Conservation (phyloP, 352 stramenopile genomes). For the Phytophthora pluvialis region DNA sequence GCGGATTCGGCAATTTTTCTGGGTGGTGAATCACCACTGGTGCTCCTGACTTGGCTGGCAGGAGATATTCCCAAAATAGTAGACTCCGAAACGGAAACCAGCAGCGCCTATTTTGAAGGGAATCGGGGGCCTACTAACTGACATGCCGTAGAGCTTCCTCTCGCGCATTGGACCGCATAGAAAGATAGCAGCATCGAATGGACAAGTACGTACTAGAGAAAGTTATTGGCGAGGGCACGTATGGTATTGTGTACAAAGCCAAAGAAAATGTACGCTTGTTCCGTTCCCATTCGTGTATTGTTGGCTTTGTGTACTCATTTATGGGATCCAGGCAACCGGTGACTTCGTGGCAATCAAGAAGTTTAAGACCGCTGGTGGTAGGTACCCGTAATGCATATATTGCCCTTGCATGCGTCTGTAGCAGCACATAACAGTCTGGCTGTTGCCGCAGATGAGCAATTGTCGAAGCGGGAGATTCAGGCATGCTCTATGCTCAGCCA, state of each 20-base stretch:
- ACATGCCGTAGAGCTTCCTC: not conserved
- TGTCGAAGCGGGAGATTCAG: constrained; percentile 84
- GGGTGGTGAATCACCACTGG: constrained; percentile 51
- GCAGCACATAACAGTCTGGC: not conserved
- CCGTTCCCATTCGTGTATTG: not conserved
- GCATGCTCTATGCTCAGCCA: constrained; percentile 86
- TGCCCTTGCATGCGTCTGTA: not conserved
- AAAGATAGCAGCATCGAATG: constrained; percentile 41
- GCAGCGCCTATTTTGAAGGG: constrained; percentile 12
- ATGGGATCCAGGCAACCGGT: constrained; percentile 47
- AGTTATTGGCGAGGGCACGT: constrained; percentile 84
- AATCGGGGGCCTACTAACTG: constrained; percentile 9
- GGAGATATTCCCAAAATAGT: constrained; percentile 16
- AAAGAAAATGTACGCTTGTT: constrained; percentile 63
- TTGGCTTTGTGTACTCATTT: constrained; percentile 2
- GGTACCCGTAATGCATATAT: not conserved
- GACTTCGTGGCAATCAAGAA: constrained; percentile 85
- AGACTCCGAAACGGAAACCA: constrained; percentile 23
- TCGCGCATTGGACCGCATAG: not conserved
- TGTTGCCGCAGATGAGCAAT: constrained; percentile 58
- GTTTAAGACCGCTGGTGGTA: constrained; percentile 75
- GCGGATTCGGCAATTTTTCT: constrained; percentile 83
- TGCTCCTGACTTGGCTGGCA: not conserved
- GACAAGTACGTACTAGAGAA: constrained; percentile 85
- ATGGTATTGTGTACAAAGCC: constrained; percentile 83